These are phyloP conservation scores for Alternaria incomplexa DNA, from an alignment of 2,329 filamentous ascomycete genomes.

Conservation along the genomic window DNA sequence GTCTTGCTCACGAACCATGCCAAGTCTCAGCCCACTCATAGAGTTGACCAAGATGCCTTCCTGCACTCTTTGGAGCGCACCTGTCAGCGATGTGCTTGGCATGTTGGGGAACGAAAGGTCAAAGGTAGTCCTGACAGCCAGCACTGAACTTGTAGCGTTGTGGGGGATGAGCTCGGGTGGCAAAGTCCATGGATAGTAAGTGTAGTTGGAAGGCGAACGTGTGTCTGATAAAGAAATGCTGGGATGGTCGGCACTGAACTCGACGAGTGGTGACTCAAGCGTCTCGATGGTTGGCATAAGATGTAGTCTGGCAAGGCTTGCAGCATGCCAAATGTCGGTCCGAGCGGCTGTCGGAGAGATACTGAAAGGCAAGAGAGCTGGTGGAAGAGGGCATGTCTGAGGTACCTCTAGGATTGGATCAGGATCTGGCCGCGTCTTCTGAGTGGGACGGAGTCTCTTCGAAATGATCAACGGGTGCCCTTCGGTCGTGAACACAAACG, in stretches of 20 bases:
- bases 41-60: constrained; percentile 67
- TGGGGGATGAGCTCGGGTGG: constrained; percentile 75
- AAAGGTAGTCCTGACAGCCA: constrained; percentile 74
- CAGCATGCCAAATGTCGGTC: constrained; percentile 84
- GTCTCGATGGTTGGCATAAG: constrained; percentile 67
- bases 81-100: constrained; percentile 56
- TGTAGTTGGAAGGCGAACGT: constrained; percentile 74
- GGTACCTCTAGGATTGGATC: constrained; percentile 32
- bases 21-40: constrained; percentile 66
- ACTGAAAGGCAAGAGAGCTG: constrained; percentile 66
- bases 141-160: constrained; percentile 77
- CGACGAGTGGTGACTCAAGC: constrained; percentile 62
- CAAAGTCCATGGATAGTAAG: constrained; percentile 91
- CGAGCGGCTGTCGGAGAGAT: constrained; percentile 82
- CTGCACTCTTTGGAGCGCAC: constrained; percentile 62
- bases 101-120: constrained; percentile 70
- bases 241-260: constrained; percentile 61
- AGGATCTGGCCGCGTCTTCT: background rate
- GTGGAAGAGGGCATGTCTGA: constrained; percentile 71
- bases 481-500: constrained; percentile 94
- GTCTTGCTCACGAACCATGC: constrained; percentile 69
- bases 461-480: constrained; percentile 92
- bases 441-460: constrained; percentile 37
- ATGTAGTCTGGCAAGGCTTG: constrained; percentile 81
- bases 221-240: constrained; percentile 62